Evolutionary conservation across 345 rosid species (phyloP), one percentile per base, ranked within the genome.

Genomic region (Psidium friedrichsthalianum): DNA sequence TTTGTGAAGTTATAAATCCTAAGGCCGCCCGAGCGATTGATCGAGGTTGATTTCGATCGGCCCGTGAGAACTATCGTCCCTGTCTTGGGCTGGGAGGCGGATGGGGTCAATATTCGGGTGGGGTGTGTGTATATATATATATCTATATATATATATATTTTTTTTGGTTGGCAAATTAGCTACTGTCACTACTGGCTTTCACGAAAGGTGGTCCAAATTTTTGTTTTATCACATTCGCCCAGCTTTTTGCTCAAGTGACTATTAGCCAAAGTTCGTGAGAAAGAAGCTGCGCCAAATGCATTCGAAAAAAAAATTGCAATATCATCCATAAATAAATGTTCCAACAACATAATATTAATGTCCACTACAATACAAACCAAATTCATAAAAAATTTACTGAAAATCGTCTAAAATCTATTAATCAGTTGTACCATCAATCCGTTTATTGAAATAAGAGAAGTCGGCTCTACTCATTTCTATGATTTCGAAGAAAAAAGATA

Each of bases 361-460:
- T 61, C 42, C 7, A 64, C 0, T 29, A 56, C 3, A 24, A 9
- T 22, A 22, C 11, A 24, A 56, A 21, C 22, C 22, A 22, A 56
- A 2, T 22, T 9, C 11, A 2, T 64, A 32, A 64, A 32, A 64
- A n/a, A n/a, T n/a, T 32, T 22, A 64, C 6, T 64, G 20, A 64
- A 64, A 64, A 69, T 18, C 25, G 32, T 36, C 2, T 36, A 4
- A 18, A 69, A 18, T 32, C 7, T 18, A n/a, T 69, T 9, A 8
- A 18, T 0, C 3, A 5, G 6, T 6, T 0, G 47, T 16, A 20
- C 12, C 25, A 21, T 9, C 7, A 0, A 42, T 9, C 25, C 14
- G 4, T 5, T 69, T 36, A 36, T 36, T 18, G 25, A 69, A 69
- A 20, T 11, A 21, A 55, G 57, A 20, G 21, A 55, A 55, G 24